phyloP scores from a whole-genome alignment of 495 filamentous ascomycete species.

The Aspergillus haitiensis region DNA sequence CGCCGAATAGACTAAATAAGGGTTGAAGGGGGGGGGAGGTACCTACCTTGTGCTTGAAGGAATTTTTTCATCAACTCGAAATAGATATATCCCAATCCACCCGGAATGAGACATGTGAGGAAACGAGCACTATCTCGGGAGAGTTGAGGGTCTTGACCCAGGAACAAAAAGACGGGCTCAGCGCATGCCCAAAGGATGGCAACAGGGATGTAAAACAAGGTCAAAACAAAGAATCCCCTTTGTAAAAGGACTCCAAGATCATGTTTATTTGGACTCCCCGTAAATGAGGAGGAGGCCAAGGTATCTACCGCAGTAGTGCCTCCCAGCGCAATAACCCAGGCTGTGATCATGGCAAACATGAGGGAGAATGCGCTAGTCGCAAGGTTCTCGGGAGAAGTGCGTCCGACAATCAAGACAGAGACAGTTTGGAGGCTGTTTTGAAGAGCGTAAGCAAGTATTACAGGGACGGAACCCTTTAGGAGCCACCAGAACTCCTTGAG shows the following conservation, averaged over 20 bases:
- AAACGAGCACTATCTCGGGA: constrained; percentile 74
- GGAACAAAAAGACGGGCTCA: constrained; percentile 68
- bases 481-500: constrained; percentile 68
- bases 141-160: constrained; percentile 80
- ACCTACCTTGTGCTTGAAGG: constrained; percentile 78
- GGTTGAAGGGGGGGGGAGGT: not conserved
- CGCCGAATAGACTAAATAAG: not conserved
- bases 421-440: constrained; percentile 87
- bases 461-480: constrained; percentile 68
- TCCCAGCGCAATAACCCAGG: constrained; percentile 88
- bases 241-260: constrained; percentile 83
- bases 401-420: constrained; percentile 81
- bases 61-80: constrained; percentile 94
- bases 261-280: constrained; percentile 76
- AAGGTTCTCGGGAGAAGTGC: constrained; percentile 75
- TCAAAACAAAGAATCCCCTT: constrained; percentile 72
- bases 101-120: constrained; percentile 75
- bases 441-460: constrained; percentile 85
- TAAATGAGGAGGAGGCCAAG: constrained; percentile 82
- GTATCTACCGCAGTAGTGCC: constrained; percentile 91
- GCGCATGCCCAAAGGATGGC: constrained; percentile 75
- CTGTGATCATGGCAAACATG: constrained; percentile 93
- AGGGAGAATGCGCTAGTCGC: constrained; percentile 85
- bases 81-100: constrained; percentile 86
- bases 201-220: constrained; percentile 73